These are phyloP conservation scores for Aspergillus piperis DNA, from an alignment of 2,329 filamentous ascomycete genomes.

Conservation along the genomic window DNA sequence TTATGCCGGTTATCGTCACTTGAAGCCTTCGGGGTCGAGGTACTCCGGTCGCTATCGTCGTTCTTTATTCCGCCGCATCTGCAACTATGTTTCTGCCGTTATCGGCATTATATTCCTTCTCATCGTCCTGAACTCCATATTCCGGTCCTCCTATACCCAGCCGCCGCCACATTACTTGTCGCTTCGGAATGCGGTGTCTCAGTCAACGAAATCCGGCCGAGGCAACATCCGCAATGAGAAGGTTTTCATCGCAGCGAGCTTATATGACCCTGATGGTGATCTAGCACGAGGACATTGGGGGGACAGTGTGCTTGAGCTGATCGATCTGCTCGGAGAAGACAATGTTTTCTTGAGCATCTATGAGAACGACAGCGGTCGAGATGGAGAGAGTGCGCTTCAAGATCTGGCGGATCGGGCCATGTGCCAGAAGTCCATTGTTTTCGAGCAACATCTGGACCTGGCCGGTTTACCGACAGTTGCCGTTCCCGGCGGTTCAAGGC, in stretches of 20 bases:
- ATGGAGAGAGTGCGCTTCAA: slow-evolving; percentile 56
- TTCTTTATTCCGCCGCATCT: slow-evolving; percentile 33
- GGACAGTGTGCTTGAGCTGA: slow-evolving; percentile 58
- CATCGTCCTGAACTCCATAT: slow-evolving; percentile 46
- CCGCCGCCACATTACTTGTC: slow-evolving; percentile 55
- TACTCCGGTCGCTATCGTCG: slow-evolving; percentile 32
- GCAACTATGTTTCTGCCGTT: slow-evolving; percentile 31
- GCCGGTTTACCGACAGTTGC: slow-evolving; percentile 60
- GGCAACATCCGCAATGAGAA: slow-evolving; percentile 62
- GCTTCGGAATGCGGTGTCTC: slow-evolving; percentile 33
- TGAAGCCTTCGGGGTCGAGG: slow-evolving; percentile 28
- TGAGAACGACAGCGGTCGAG: slow-evolving; percentile 66
- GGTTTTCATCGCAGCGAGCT: slow-evolving; percentile 71
- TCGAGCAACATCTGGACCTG: slow-evolving; percentile 61
- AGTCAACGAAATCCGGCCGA: slow-evolving; percentile 40
- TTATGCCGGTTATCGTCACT: slow-evolving; percentile 33
- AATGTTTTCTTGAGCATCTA: slow-evolving; percentile 74
- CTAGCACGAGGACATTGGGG: slow-evolving; percentile 68
- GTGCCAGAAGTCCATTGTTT: slow-evolving; percentile 58
- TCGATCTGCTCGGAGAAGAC: slow-evolving; percentile 65
- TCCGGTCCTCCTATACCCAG: slow-evolving; percentile 59
- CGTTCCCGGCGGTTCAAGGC: slow-evolving; percentile 62
- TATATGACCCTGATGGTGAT: slow-evolving; percentile 64
- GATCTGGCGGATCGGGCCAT: slow-evolving; percentile 54
- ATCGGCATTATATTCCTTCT: slow-evolving; percentile 20